Evolutionary conservation across 192 early-diverging fungal species (phyloP).

Genomic region (Coemansia sp.): DNA sequence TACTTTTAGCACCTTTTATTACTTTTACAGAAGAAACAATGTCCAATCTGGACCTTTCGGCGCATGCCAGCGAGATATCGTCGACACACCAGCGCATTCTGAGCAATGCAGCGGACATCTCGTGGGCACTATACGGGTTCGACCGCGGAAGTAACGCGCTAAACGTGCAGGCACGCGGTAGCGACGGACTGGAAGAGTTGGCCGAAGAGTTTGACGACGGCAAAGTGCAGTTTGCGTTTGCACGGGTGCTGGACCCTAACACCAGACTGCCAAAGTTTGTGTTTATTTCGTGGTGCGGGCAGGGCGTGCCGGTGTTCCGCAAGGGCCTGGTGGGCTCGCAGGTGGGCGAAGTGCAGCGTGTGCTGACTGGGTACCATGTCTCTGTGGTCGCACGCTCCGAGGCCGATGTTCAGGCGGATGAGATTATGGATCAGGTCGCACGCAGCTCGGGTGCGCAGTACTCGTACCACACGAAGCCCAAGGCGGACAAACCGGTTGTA

Average conservation of each 20-base stretch:
- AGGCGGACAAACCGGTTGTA: conserved; percentile 13
- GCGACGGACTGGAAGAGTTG: conserved; percentile 81
- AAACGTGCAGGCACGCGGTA: conserved; percentile 59
- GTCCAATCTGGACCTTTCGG: conserved; percentile 68
- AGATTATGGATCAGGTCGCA: conserved; percentile 82
- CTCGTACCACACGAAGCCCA: conserved; percentile 56
- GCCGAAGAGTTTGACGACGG: conserved; percentile 88
- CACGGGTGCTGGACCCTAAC: conserved; percentile 79
- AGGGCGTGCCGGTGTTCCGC: conserved; percentile 85
- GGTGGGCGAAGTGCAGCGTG: conserved; percentile 68
- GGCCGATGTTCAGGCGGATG: conserved; percentile 75
- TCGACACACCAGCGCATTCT: conserved; percentile 68
- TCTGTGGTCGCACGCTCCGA: conserved; percentile 83
- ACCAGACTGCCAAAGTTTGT: conserved; percentile 85
- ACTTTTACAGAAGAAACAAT: conserved; percentile 10
- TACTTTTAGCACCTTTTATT: neutral
- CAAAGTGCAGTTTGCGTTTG: conserved; percentile 89
- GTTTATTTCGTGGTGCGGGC: conserved; percentile 93
- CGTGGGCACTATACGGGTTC: conserved; percentile 77
- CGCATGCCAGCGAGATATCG: conserved; percentile 63
- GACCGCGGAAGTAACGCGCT: conserved; percentile 65
- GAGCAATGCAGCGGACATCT: conserved; percentile 54
- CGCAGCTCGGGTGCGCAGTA: conserved; percentile 90
- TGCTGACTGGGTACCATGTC: conserved; percentile 70
- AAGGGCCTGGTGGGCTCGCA: conserved; percentile 88